These are phyloP conservation scores for Daedaleopsis nitida DNA, from an alignment of 768 basidiomycete species.

Conservation along the genomic window DNA sequence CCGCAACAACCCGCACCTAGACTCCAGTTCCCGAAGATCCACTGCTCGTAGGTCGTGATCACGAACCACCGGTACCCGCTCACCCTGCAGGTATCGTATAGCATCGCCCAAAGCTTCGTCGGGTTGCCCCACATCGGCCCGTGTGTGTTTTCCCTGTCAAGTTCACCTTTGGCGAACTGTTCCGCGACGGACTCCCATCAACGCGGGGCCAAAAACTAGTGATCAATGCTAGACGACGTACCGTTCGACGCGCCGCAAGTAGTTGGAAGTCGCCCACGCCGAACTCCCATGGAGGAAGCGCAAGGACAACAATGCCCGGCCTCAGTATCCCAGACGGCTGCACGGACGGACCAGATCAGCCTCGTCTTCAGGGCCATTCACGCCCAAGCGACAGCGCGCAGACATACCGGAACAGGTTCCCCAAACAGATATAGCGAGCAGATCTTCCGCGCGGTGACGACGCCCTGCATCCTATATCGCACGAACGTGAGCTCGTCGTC, in stretches of 20 bases:
- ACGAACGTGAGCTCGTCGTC: constrained; percentile 12
- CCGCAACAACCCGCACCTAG: background rate
- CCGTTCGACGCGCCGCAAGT: constrained; percentile 2
- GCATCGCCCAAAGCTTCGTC: constrained; percentile 11
- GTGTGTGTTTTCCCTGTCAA: constrained; percentile 1
- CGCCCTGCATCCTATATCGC: background rate
- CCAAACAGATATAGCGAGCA: constrained; percentile 8
- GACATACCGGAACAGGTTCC: background rate
- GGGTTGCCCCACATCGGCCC: constrained; percentile 6
- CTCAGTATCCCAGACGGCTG: constrained; percentile 1
- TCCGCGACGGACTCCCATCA: background rate
- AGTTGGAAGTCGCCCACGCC: constrained; percentile 6
- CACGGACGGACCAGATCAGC: background rate
- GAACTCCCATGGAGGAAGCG: constrained; percentile 14
- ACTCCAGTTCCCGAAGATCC: constrained; percentile 20
- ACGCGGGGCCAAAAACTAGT: background rate
- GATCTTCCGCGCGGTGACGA: background rate
- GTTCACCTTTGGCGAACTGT: background rate
- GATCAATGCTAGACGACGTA: background rate
- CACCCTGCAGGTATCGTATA: constrained; percentile 10
- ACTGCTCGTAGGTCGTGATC: constrained; percentile 13
- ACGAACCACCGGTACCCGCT: constrained; percentile 14
- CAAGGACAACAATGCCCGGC: constrained; percentile 9
- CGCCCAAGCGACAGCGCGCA: too few species aligned
- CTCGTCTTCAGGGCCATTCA: too few species aligned